phyloP scores from a whole-genome alignment of 225 moss, liverwort and hornwort species.

The Bryoerythrophyllum caledonicum region DNA sequence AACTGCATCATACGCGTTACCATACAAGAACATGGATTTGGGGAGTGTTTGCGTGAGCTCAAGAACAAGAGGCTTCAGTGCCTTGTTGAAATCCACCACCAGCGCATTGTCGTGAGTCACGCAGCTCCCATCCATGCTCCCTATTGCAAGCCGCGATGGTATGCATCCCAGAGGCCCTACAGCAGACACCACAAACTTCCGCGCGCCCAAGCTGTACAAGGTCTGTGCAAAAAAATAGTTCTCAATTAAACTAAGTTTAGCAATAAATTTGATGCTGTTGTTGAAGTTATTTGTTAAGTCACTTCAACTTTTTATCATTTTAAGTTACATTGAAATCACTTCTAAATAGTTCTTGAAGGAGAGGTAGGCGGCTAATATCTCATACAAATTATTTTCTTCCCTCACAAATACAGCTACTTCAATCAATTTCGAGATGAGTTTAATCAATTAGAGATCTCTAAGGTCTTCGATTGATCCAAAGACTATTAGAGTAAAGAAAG shows the following conservation, averaged over 20 bases:
- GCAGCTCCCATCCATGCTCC: constrained; percentile 57
- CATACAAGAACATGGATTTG: constrained; percentile 49
- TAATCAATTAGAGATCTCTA: too few relatives aligned
- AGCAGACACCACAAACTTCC: constrained; percentile 47
- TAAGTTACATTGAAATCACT: too few relatives aligned
- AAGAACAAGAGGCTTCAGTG: constrained; percentile 29
- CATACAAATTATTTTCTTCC: too few relatives aligned
- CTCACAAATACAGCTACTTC: too few relatives aligned
- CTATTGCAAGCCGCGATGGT: constrained; percentile 60
- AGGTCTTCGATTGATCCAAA: too few relatives aligned
- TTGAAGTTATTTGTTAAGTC: too few relatives aligned
- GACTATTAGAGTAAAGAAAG: too few relatives aligned
- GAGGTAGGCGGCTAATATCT: too few relatives aligned
- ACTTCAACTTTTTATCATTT: too few relatives aligned
- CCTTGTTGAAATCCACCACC: constrained; percentile 46
- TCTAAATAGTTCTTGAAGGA: too few relatives aligned
- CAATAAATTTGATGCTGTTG: background rate
- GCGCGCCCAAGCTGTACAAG: constrained; percentile 65
- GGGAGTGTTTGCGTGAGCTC: constrained; percentile 41
- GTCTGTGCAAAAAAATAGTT: constrained; percentile 30
- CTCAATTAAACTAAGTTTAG: background rate
- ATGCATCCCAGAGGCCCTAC: constrained; percentile 88
- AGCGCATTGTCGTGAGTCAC: constrained; percentile 49
- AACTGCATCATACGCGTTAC: constrained; percentile 50
- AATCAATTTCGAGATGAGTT: too few relatives aligned